Evolutionary conservation across 192 early-diverging fungal species (phyloP).

Genomic region (Coemansia erecta): DNA sequence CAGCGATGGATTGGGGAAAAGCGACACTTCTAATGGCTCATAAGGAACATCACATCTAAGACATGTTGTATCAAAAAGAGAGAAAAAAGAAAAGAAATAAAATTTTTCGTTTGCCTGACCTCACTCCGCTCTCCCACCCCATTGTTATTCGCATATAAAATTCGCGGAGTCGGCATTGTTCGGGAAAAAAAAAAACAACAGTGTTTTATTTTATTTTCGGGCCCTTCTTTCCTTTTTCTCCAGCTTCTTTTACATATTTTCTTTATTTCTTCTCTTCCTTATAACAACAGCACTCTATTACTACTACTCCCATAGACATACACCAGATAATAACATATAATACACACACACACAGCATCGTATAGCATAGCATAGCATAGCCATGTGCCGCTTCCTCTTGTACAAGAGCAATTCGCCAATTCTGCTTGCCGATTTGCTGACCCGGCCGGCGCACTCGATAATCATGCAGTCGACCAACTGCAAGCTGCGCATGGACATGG

Average conservation of each 20-base stretch:
- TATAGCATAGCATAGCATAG: background rate
- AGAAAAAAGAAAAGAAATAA: background rate
- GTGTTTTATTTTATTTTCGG: background rate
- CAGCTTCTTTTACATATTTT: background rate
- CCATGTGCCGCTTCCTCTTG: conserved; percentile 69
- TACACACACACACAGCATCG: background rate
- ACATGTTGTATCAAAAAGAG: background rate
- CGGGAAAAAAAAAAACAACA: conserved; percentile 7
- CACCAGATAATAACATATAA: background rate
- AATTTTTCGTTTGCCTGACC: no score
- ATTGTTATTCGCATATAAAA: no score
- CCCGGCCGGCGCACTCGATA: conserved; percentile 74
- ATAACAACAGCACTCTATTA: background rate
- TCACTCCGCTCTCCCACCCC: no score
- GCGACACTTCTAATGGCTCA: background rate
- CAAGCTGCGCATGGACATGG: conserved; percentile 62
- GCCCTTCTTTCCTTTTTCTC: background rate
- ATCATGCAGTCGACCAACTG: conserved; percentile 80
- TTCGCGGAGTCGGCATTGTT: background rate
- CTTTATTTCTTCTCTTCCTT: background rate
- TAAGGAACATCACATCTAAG: background rate
- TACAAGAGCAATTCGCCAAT: conserved; percentile 79
- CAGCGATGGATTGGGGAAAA: background rate
- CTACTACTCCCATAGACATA: background rate
- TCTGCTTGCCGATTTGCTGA: conserved; percentile 69